Evolutionary conservation across 495 filamentous ascomycete species (phyloP).

Genomic region (Astrothelium macrocarpum): DNA sequence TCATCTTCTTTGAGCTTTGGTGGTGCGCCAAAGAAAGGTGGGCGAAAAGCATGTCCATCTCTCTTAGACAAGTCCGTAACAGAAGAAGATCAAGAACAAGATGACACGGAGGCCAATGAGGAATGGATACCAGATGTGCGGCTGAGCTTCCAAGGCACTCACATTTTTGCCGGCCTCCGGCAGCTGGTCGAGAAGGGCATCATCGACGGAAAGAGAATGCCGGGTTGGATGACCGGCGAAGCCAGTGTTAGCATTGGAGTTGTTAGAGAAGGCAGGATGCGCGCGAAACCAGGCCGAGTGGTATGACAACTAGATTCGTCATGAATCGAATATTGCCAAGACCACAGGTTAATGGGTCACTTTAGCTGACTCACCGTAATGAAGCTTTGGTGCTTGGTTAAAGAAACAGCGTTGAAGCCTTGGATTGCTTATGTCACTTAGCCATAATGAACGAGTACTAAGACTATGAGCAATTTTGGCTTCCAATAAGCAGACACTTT

Average conservation of each 20-base stretch:
- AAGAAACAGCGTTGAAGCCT: no score
- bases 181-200: slow-evolving; percentile 64
- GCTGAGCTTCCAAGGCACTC: slow-evolving; percentile 58
- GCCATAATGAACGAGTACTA: no score
- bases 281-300: slow-evolving; percentile 8
- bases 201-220: slow-evolving; percentile 66
- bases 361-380: no score
- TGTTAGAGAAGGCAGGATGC: slow-evolving; percentile 50
- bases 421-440: no score
- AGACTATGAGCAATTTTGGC: no score
- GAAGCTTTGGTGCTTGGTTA: no score
- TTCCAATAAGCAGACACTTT: no score
- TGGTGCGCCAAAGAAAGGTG: slow-evolving; percentile 25
- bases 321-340: no score
- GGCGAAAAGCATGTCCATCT: slow-evolving; percentile 6
- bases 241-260: slow-evolving; percentile 65
- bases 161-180: slow-evolving; percentile 74
- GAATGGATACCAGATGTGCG: slow-evolving; percentile 50
- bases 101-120: slow-evolving; percentile 9
- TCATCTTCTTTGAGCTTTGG: slow-evolving; percentile 10
- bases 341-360: no score
- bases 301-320: not conserved
- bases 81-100: slow-evolving; percentile 20
- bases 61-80: slow-evolving; percentile 19
- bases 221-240: slow-evolving; percentile 86